Evolutionary conservation across 2,329 filamentous ascomycete genomes (phyloP).

Genomic region (Aspergillus brasiliensis): DNA sequence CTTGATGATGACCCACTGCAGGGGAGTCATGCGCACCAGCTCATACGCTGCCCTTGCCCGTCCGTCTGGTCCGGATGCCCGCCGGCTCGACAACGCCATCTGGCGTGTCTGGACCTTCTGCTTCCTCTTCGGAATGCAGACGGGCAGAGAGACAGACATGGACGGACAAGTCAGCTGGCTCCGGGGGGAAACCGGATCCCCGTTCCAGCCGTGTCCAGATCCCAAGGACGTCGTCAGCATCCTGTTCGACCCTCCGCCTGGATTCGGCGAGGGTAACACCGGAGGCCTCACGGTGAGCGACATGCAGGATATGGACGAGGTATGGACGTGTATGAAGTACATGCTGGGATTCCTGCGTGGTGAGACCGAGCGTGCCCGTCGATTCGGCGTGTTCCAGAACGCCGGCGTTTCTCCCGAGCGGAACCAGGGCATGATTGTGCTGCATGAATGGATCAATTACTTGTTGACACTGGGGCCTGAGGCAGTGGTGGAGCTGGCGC

Average conservation of each 20-base stretch:
- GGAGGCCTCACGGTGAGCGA: slow-evolving; percentile 2
- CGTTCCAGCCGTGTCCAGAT: slow-evolving; percentile 7
- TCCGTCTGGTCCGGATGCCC: slow-evolving; percentile 1
- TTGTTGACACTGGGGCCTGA: slow-evolving; percentile 5
- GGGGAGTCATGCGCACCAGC: neutral
- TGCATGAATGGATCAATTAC: slow-evolving; percentile 10
- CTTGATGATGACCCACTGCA: slow-evolving; percentile 10
- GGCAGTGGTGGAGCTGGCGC: slow-evolving; percentile 9
- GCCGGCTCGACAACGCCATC: slow-evolving; percentile 9
- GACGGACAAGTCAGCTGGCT: slow-evolving; percentile 12
- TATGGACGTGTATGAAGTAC: slow-evolving; percentile 7
- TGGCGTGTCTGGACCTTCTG: slow-evolving; percentile 17
- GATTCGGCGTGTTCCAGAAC: slow-evolving; percentile 5
- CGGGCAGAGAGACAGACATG: slow-evolving; percentile 7
- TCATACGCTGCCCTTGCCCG: neutral
- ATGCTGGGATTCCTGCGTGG: slow-evolving; percentile 9
- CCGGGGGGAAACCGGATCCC: neutral
- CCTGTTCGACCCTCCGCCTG: slow-evolving; percentile 8
- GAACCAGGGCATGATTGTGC: slow-evolving; percentile 1
- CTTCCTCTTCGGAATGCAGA: slow-evolving; percentile 10
- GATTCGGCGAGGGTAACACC: slow-evolving; percentile 11
- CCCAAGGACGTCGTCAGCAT: slow-evolving; percentile 8
- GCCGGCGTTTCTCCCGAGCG: neutral
- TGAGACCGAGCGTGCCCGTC: slow-evolving; percentile 4
- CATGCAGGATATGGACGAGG: slow-evolving; percentile 10